Base-by-base conservation (phyloP, 331 rosid species). In the Malus hybrid region DNA sequence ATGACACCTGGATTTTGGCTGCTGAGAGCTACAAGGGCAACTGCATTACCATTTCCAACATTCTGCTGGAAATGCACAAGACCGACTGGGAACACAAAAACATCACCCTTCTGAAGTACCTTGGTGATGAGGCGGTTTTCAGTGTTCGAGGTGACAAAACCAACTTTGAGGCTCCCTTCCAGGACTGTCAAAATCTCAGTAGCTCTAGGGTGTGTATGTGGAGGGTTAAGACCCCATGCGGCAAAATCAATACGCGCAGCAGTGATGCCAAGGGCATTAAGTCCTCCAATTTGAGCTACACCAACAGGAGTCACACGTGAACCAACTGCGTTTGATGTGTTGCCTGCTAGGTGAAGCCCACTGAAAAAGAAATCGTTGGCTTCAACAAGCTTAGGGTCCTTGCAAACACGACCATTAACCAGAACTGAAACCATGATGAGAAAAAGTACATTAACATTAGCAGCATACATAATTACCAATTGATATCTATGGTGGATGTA, bases 181-280 rank as follows among this genome's bases (percentile, higher is more conserved):
- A 77, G 34, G 58, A 81, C 75, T 2, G 75, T 67, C 44, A 77
- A 52, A 7, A 81, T 62, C 62, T 81, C 81, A 1, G 72, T 14
- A 1, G 78, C 81, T 1, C 81, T 63, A 2, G 78, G 84, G 30
- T 81, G 81, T 1, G 78, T 66, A 50, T 76, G 78, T 3, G 81
- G 81, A 6, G 78, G 78, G 64, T 81, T 81, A 26, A 77, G 30
- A 3, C 84, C 81, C 81, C 81, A 72, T 53, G 84, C 39, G 7
- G 71, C 75, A 5, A 39, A 81, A 61, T 71, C 84, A 7, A 81
- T 52, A 10, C 84, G 84, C 0, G 66, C 84, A 6, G 72, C 8
- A 3, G 81, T 52, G 68, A 81, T 16, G 6, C 81, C 81, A 3
- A 81, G 70, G 9, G 75, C 16, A n/a, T 77, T 72, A 13, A 81